These are phyloP conservation scores for Cardiospermum halicacabum DNA, from an alignment of 345 rosid species.

Conservation along the genomic window DNA sequence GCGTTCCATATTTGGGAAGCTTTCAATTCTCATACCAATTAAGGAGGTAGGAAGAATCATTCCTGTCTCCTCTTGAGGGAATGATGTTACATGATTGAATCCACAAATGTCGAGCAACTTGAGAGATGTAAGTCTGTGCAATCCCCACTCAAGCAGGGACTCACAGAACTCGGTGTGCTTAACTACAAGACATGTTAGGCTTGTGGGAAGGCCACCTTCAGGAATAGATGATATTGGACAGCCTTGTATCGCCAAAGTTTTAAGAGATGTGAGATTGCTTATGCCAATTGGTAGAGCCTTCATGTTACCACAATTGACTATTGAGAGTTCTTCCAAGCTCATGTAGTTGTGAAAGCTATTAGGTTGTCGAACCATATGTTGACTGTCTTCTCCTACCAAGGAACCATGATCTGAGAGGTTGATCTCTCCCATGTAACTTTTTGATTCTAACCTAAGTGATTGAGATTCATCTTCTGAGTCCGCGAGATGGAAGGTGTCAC, in stretches of 20 bases:
- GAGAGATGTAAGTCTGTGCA: slow-evolving; percentile 11
- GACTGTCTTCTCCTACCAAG: too few species aligned
- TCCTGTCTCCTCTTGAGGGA: slow-evolving; percentile 17
- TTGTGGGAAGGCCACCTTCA: slow-evolving; percentile 9
- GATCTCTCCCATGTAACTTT: too few species aligned
- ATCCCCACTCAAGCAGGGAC: too few species aligned
- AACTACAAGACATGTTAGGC: slow-evolving; percentile 4
- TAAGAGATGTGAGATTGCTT: slow-evolving; percentile 10
- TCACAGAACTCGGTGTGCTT: neutral
- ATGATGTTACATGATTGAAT: slow-evolving; percentile 13
- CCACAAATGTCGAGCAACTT: slow-evolving; percentile 4
- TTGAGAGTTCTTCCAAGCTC: neutral
- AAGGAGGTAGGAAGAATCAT: slow-evolving; percentile 17
- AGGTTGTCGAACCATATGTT: neutral
- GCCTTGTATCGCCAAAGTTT: neutral
- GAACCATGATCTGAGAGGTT: too few species aligned
- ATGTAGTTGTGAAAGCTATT: neutral
- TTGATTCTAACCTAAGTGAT: too few species aligned
- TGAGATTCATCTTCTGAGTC: too few species aligned
- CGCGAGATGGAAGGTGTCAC: too few species aligned
- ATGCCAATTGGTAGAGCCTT: neutral
- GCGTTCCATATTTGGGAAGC: slow-evolving; percentile 19
- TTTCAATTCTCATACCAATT: neutral
- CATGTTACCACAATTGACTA: neutral
- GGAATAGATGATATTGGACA: neutral